phyloP scores from a whole-genome alignment of 192 early-diverging fungal species.

The Coemansia sp. region DNA sequence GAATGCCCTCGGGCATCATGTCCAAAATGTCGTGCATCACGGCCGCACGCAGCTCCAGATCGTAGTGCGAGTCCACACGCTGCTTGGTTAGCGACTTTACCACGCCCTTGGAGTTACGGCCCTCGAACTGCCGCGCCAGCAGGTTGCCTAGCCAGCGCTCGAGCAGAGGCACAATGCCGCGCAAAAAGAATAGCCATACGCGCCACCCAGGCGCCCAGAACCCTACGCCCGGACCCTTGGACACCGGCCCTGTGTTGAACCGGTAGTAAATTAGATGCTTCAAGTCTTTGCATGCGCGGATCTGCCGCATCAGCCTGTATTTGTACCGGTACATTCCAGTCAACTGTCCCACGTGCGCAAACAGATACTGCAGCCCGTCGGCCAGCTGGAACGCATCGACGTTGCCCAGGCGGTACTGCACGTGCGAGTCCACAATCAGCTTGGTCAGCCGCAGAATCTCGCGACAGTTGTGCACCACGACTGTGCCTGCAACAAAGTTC shows the following conservation, averaged over 20 bases:
- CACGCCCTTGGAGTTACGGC: constrained; percentile 93
- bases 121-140: constrained; percentile 98
- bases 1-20: constrained; percentile 99
- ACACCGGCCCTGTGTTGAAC: constrained; percentile 92
- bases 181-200: constrained; percentile 99
- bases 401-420: constrained; percentile 97
- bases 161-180: constrained; percentile 94
- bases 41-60: constrained; percentile 95
- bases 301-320: constrained; percentile 95
- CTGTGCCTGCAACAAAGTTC: constrained; percentile 53
- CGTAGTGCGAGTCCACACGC: constrained; percentile 97
- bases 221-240: constrained; percentile 97
- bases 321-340: constrained; percentile 99
- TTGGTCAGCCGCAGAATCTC: constrained; percentile 97
- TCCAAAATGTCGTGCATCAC: constrained; percentile 99
- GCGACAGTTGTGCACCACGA: constrained; percentile 65
- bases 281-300: constrained; percentile 92
- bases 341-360: constrained; percentile 97
- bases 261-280: constrained; percentile 93
- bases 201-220: constrained; percentile 99
- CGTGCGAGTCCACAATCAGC: constrained; percentile 95
- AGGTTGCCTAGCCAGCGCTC: constrained; percentile 99
- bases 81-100: constrained; percentile 99
- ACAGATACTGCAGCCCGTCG: constrained; percentile 97
- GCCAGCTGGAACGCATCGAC: constrained; percentile 99